Base-by-base conservation (phyloP, 768 basidiomycete species). In the Termitomyces sp. region DNA sequence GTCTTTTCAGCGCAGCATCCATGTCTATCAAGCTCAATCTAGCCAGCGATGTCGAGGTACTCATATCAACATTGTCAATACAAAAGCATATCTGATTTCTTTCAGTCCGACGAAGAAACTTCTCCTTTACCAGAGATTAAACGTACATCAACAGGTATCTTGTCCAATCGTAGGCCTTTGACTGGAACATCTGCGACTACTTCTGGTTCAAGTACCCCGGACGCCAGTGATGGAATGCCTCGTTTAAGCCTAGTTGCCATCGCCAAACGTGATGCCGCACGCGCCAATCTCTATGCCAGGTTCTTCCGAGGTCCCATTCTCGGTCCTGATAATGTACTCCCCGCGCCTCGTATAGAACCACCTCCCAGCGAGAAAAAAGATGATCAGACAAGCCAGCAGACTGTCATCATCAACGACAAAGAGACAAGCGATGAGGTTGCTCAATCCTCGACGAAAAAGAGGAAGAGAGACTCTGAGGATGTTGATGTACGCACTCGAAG, bases 291-390 rank as follows among this genome's bases (percentile, higher is more conserved):
- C 3, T 98, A 97, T 66, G 76, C 91, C 4, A 77, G 77, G 54
- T 96, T 97, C 68, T 89, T 88, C 64, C 82, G 86, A 22, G 94
- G 93, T 0, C 84, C 89, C 18, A 72, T 87, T 32, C 68, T 91
- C 16, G 81, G 80, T 2, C 80, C 80, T 22, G 80, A 60, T 49
- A 57, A 61, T 48, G 18, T 57, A 60, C n/a, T n/a, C 46, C 60
- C 10, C 36, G 35, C 23, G 3, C 33, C 23, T 23, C 35, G n/a
- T 49, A 35, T 12, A 22, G 22, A 41, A 22, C 18, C 27, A 40
- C 15, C 18, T 40, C 4, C 16, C 4, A 6, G 7, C 18, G 35
- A 48, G n/a, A 27, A 18, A 7, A 16, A 46, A 46, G 45, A 16
- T 27, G 18, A 23, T n/a, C 47, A 35, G 36, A 38, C 23, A 16